phyloP scores from a whole-genome alignment of 2,329 filamentous ascomycete species.

The Colletotrichum gloeosporioides region DNA sequence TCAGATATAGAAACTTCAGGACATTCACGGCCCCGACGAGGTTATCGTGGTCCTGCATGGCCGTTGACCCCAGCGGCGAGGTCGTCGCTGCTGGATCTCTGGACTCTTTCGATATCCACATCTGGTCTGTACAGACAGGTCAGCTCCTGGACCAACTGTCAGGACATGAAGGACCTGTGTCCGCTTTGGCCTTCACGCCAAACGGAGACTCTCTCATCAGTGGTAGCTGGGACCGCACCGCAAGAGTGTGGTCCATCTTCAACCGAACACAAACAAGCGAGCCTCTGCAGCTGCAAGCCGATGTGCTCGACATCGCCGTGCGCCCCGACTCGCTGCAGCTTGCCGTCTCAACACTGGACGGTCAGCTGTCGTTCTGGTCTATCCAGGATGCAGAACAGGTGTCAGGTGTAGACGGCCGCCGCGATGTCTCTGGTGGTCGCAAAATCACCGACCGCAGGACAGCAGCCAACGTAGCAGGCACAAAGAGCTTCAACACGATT shows the following conservation, averaged over 20 bases:
- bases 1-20: conserved; percentile 94
- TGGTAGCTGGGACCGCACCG: conserved; percentile 96
- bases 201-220: conserved; percentile 85
- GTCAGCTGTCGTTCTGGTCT: conserved; percentile 94
- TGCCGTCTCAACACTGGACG: conserved; percentile 90
- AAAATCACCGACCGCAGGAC: conserved; percentile 87
- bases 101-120: conserved; percentile 96
- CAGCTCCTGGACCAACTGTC: conserved; percentile 90
- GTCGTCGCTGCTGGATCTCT: conserved; percentile 94
- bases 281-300: conserved; percentile 88
- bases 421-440: conserved; percentile 91
- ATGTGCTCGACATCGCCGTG: conserved; percentile 86
- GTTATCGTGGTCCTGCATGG: conserved; percentile 90
- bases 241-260: conserved; percentile 96
- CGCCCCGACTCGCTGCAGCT: conserved; percentile 91
- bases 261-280: conserved; percentile 93
- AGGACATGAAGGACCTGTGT: conserved; percentile 94
- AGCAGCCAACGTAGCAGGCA: conserved; percentile 87
- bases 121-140: conserved; percentile 98
- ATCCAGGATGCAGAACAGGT: conserved; percentile 87
- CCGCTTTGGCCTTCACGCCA: conserved; percentile 85
- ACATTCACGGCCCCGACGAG: conserved; percentile 95
- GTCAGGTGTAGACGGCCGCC: conserved; percentile 83
- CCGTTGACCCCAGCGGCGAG: conserved; percentile 96
- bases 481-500: conserved; percentile 88